Evolutionary conservation across 2,329 filamentous ascomycete species (phyloP).

Genomic region (Colletotrichum lindemuthianum): DNA sequence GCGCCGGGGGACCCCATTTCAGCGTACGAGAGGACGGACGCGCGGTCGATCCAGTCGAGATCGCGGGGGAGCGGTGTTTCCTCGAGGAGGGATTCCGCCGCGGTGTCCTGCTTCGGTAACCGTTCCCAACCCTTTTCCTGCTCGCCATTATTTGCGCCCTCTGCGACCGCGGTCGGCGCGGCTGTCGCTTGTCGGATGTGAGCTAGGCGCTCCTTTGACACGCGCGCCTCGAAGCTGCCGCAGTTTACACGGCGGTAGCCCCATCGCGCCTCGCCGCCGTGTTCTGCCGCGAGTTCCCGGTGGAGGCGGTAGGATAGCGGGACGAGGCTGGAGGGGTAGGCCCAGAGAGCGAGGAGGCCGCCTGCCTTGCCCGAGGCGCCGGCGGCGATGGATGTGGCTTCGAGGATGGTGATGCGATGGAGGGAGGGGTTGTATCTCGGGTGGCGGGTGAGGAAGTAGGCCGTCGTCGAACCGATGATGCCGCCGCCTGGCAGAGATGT

Average conservation of each 20-base stretch:
- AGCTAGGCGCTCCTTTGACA: constrained; percentile 48
- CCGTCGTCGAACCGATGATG: constrained; percentile 90
- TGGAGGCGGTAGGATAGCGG: constrained; percentile 88
- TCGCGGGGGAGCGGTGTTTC: constrained; percentile 76
- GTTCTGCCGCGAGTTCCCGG: constrained; percentile 83
- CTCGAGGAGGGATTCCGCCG: constrained; percentile 58
- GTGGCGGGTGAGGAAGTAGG: constrained; percentile 91
- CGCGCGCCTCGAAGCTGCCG: constrained; percentile 64
- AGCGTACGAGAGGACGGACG: constrained; percentile 75
- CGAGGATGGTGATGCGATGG: constrained; percentile 85
- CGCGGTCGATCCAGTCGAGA: constrained; percentile 83
- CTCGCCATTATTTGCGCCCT: constrained; percentile 24
- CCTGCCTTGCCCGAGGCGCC: constrained; percentile 96
- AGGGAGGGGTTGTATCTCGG: constrained; percentile 78
- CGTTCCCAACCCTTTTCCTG: constrained; percentile 66
- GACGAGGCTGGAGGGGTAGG: constrained; percentile 86
- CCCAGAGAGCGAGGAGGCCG: constrained; percentile 89
- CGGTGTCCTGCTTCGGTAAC: constrained; percentile 67
- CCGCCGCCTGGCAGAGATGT: constrained; percentile 74
- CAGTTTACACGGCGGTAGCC: constrained; percentile 85
- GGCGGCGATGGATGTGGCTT: constrained; percentile 86
- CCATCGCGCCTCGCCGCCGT: constrained; percentile 82
- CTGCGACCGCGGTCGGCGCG: constrained; percentile 20
- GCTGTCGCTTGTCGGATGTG: constrained; percentile 40
- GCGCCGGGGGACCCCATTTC: constrained; percentile 79